These are phyloP conservation scores for Houttuynia cordata DNA, from an alignment of 164 flowering plant genomes.

Conservation along the genomic window DNA sequence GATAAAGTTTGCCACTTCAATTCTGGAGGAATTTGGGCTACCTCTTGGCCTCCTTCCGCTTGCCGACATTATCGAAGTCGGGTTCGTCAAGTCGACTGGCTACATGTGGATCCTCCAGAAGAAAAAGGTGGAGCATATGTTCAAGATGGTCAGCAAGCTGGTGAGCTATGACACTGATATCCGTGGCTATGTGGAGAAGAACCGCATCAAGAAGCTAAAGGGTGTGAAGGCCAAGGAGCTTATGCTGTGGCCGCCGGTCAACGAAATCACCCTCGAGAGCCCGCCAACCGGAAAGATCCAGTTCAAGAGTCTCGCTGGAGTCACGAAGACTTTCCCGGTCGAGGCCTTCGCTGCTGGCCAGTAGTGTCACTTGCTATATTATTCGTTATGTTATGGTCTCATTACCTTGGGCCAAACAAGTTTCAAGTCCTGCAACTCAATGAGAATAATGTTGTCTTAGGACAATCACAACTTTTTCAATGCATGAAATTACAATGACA, in stretches of 20 bases:
- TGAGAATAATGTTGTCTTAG: no score
- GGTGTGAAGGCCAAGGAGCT: constrained; percentile 33
- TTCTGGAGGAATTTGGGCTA: constrained; percentile 20
- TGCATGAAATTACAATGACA: no score
- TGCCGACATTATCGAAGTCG: constrained; percentile 16
- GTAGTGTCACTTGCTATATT: not conserved
- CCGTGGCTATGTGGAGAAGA: constrained; percentile 12
- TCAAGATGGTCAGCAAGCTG: constrained; percentile 19
- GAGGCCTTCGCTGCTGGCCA: constrained; percentile 11
- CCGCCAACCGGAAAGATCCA: constrained; percentile 22
- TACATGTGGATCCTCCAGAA: constrained; percentile 26
- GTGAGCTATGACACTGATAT: constrained; percentile 23
- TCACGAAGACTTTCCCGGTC: constrained; percentile 21
- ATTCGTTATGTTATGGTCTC: no score
- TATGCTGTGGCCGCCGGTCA: constrained; percentile 22
- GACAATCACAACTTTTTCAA: no score
- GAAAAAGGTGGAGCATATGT: constrained; percentile 26
- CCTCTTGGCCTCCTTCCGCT: constrained; percentile 27
- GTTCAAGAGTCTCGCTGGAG: constrained; percentile 25
- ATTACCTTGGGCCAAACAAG: no score
- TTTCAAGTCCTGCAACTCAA: no score
- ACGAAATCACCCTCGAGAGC: constrained; percentile 18
- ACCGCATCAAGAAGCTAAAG: constrained; percentile 22
- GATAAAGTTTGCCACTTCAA: constrained; percentile 12
- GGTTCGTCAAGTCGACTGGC: constrained; percentile 19